These are phyloP conservation scores for Aspergillus neoniger DNA, from an alignment of 2,329 filamentous ascomycete species.

Conservation along the genomic window DNA sequence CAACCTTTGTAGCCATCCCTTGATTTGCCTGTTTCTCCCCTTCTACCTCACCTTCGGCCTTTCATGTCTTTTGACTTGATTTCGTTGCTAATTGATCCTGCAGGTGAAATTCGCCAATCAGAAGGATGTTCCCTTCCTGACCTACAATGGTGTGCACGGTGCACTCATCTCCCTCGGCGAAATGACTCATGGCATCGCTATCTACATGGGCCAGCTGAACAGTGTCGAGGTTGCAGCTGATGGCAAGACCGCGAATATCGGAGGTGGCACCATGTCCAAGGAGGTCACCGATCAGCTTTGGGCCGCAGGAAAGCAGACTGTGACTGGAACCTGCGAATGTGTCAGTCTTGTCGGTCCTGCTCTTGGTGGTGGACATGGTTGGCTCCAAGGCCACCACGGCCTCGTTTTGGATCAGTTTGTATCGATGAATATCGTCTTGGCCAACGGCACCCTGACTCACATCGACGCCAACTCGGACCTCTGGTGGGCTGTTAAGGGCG, in stretches of 20 bases:
- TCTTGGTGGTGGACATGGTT: conserved; percentile 61
- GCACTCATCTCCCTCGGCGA: conserved; percentile 51
- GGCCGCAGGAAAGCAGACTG: conserved; percentile 54
- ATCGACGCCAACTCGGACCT: conserved; percentile 51
- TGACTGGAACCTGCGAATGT: conserved; percentile 57
- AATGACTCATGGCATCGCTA: conserved; percentile 55
- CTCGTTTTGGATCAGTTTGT: conserved; percentile 57
- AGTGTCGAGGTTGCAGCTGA: conserved; percentile 43
- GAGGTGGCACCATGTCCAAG: conserved; percentile 52
- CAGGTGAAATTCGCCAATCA: conserved; percentile 54
- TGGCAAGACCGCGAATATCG: conserved; percentile 50
- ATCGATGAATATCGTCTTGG: conserved; percentile 55
- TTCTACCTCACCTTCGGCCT: not conserved
- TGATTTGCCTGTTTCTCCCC: too few species aligned
- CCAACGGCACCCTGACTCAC: conserved; percentile 48
- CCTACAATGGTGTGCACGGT: conserved; percentile 57
- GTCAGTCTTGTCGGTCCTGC: conserved; percentile 51
- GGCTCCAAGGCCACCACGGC: conserved; percentile 56
- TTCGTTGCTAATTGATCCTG: not conserved
- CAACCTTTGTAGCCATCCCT: not conserved
- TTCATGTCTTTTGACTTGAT: too few species aligned
- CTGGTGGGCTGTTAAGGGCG: conserved; percentile 60
- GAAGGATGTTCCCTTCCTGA: conserved; percentile 53
- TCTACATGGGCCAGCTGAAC: conserved; percentile 51
- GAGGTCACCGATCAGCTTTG: conserved; percentile 52